Conservation (phyloP, 1,139 yeast genomes). For the Suhomyces guaymorum region DNA sequence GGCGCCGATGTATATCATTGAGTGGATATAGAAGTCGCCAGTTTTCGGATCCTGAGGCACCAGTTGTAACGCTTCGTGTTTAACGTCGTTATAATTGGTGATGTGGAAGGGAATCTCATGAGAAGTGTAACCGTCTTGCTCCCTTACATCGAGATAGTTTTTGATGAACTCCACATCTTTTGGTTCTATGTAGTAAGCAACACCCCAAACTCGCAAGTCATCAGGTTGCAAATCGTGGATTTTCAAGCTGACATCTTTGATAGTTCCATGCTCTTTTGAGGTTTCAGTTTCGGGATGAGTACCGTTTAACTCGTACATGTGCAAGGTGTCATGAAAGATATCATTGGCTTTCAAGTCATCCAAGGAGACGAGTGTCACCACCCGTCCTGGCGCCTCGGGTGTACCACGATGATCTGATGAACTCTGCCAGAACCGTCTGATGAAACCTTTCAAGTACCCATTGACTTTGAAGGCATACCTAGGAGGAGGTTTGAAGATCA, state of each 20-base stretch:
- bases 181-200: constrained; percentile 79
- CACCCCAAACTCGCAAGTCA: constrained; percentile 71
- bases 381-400: constrained; percentile 81
- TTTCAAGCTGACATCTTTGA: constrained; percentile 15
- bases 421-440: constrained; percentile 89
- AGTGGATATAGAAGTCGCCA: constrained; percentile 48
- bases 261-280: constrained; percentile 5
- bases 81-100: constrained; percentile 26
- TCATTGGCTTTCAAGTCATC: constrained; percentile 48
- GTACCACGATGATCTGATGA: constrained; percentile 91
- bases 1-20: constrained; percentile 82
- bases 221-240: constrained; percentile 32
- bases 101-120: constrained; percentile 69
- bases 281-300: constrained; percentile 8
- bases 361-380: constrained; percentile 71
- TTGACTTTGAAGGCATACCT: constrained; percentile 59
- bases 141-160: constrained; percentile 74
- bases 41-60: constrained; percentile 27
- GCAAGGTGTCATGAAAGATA: constrained; percentile 49
- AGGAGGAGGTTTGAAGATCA: constrained; percentile 91
- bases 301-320: constrained; percentile 36
- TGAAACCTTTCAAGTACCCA: constrained; percentile 74
- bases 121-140: constrained; percentile 82
- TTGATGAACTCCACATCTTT: constrained; percentile 60
- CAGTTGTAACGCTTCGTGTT: constrained; percentile 8